A percentile compares a stretch with the other conserved stretches of the same genome.
phyloP scores from a whole-genome alignment of 148 eudicot genomes.

The Cornus controversa region DNA sequence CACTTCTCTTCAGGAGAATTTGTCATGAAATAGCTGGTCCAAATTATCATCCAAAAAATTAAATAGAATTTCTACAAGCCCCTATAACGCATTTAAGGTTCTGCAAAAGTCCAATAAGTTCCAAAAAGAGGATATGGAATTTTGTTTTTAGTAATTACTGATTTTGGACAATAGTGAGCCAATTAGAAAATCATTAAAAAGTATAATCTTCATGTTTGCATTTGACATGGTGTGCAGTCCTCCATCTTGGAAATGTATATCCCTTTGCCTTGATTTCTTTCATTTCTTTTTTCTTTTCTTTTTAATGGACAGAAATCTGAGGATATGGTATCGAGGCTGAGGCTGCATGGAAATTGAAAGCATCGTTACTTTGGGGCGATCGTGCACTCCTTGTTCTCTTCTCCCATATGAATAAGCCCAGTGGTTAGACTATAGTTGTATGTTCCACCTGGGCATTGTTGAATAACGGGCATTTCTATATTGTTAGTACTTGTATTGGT shows the following conservation, averaged over 20 bases:
- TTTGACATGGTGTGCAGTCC: not conserved
- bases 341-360: slow-evolving; percentile 20
- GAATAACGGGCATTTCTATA: not conserved
- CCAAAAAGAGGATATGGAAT: too few relatives aligned
- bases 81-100: too few relatives aligned
- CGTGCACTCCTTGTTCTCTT: not conserved
- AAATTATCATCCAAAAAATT: too few relatives aligned
- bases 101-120: too few relatives aligned
- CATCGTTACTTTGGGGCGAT: not conserved
- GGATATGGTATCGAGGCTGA: slow-evolving; percentile 68
- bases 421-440: not conserved
- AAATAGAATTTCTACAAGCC: too few relatives aligned
- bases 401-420: not conserved
- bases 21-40: too few relatives aligned
- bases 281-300: not conserved
- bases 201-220: not conserved
- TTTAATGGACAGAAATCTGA: slow-evolving; percentile 53
- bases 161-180: not conserved
- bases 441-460: not conserved
- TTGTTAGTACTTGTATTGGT: not conserved
- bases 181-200: not conserved
- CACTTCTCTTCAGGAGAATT: too few relatives aligned
- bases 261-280: not conserved
- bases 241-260: not conserved
- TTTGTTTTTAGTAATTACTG: not conserved